Evolutionary conservation across 371 early-diverging fungal genomes (phyloP).

Genomic region (Circinella umbellata): DNA sequence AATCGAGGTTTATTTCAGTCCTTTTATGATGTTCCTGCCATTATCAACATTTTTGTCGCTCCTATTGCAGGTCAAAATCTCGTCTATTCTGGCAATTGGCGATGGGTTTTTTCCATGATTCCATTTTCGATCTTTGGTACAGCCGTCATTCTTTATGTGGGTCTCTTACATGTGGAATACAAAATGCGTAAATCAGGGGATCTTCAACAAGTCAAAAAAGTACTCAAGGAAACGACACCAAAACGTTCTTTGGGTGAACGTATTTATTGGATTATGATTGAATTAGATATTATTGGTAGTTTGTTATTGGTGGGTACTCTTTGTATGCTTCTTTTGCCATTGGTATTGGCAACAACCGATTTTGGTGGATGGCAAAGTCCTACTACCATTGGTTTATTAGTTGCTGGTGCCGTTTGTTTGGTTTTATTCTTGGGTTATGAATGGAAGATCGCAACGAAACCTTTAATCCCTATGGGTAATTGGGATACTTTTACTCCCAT

Average conservation of each 20-base stretch:
- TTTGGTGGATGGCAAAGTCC: slow-evolving; percentile 46
- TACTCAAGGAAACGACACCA: slow-evolving; percentile 11
- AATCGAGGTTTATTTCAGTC: slow-evolving; percentile 30
- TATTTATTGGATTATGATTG: slow-evolving; percentile 34
- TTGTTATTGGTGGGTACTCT: slow-evolving; percentile 42
- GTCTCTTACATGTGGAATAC: slow-evolving; percentile 32
- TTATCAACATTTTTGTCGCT: slow-evolving; percentile 37
- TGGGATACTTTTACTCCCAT: slow-evolving; percentile 45
- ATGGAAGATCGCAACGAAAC: slow-evolving; percentile 32
- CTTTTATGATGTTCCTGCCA: slow-evolving; percentile 45
- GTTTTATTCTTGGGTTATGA: slow-evolving; percentile 43
- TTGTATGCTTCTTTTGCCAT: slow-evolving; percentile 42
- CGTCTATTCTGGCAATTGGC: slow-evolving; percentile 16
- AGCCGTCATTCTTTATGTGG: slow-evolving; percentile 32
- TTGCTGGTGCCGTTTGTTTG: slow-evolving; percentile 29
- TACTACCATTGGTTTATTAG: slow-evolving; percentile 34
- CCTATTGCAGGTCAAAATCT: slow-evolving; percentile 30
- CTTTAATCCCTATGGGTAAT: slow-evolving; percentile 45
- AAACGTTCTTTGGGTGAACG: slow-evolving; percentile 1
- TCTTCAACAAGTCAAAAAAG: background rate
- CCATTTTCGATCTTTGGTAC: slow-evolving; percentile 34
- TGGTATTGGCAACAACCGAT: slow-evolving; percentile 40
- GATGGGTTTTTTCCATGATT: slow-evolving; percentile 29
- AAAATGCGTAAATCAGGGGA: slow-evolving; percentile 21
- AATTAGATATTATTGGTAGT: slow-evolving; percentile 49